phyloP scores from a whole-genome alignment of 2,329 filamentous ascomycete species.

The Xenoacremonium recifei region DNA sequence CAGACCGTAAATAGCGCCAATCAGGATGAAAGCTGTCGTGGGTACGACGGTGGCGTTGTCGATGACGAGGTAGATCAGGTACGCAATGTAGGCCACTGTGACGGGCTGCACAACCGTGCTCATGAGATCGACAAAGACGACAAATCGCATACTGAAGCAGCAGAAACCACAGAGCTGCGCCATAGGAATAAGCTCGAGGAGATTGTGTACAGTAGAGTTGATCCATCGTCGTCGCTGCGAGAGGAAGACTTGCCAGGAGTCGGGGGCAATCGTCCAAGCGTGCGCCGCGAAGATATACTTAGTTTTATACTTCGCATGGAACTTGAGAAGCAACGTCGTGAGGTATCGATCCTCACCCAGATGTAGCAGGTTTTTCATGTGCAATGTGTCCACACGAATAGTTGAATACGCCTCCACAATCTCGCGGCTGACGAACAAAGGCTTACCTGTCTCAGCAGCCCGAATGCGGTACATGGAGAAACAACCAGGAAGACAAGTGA shows the following conservation, averaged over 20 bases:
- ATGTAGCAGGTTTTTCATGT: constrained; percentile 98
- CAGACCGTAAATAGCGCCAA: constrained; percentile 94
- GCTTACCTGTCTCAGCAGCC: constrained; percentile 90
- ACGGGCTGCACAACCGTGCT: constrained; percentile 92
- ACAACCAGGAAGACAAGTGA: constrained; percentile 97
- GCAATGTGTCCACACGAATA: constrained; percentile 94
- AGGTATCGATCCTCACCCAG: constrained; percentile 97
- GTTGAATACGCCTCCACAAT: constrained; percentile 85
- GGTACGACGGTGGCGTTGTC: constrained; percentile 66
- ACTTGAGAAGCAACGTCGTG: constrained; percentile 90
- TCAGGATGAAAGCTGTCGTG: constrained; percentile 81
- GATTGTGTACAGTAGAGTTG: constrained; percentile 97
- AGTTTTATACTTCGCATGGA: constrained; percentile 93
- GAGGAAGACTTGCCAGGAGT: constrained; percentile 91
- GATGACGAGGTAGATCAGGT: constrained; percentile 76
- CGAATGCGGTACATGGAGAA: constrained; percentile 99
- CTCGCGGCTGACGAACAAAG: constrained; percentile 91
- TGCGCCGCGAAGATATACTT: constrained; percentile 93
- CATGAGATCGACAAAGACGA: constrained; percentile 91
- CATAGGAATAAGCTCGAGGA: constrained; percentile 91
- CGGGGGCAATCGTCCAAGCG: constrained; percentile 95
- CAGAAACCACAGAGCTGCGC: constrained; percentile 97
- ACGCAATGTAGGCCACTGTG: constrained; percentile 83
- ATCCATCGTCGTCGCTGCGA: constrained; percentile 99
- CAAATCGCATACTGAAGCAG: constrained; percentile 99